These are phyloP conservation scores for Raffaelea ambrosiae DNA, from an alignment of 2,329 filamentous ascomycete species.

Conservation along the genomic window DNA sequence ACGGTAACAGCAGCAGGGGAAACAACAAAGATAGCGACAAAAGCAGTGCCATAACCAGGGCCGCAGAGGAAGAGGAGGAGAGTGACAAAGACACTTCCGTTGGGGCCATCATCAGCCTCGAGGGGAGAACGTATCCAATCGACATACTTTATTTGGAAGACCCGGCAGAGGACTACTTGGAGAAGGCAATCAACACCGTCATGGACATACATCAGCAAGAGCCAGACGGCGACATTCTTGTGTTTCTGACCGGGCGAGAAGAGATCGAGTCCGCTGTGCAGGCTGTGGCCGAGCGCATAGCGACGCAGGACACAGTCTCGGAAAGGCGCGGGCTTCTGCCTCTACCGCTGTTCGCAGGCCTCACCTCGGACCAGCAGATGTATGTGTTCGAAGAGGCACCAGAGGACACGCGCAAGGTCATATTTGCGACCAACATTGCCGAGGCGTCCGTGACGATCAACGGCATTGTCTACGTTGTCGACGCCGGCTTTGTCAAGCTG, in stretches of 20 bases:
- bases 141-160: slow-evolving; percentile 73
- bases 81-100: slow-evolving; percentile 18
- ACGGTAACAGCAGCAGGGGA: not conserved
- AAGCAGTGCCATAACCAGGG: not conserved
- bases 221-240: slow-evolving; percentile 72
- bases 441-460: slow-evolving; percentile 94
- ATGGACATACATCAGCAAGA: slow-evolving; percentile 83
- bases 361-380: slow-evolving; percentile 88
- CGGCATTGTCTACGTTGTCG: slow-evolving; percentile 83
- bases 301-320: slow-evolving; percentile 43
- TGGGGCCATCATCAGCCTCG: slow-evolving; percentile 68
- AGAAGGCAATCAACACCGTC: slow-evolving; percentile 71
- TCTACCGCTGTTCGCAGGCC: slow-evolving; percentile 79
- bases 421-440: slow-evolving; percentile 91
- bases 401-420: slow-evolving; percentile 78
- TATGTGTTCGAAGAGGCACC: slow-evolving; percentile 83
- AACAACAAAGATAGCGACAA: not conserved
- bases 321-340: slow-evolving; percentile 48
- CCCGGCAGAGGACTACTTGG: slow-evolving; percentile 78
- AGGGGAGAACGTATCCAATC: slow-evolving; percentile 82
- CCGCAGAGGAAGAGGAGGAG: slow-evolving; percentile 10
- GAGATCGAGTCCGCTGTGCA: slow-evolving; percentile 84
- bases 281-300: slow-evolving; percentile 63
- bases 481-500: slow-evolving; percentile 85
- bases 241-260: slow-evolving; percentile 87